phyloP scores from a whole-genome alignment of 2,329 filamentous ascomycete genomes.

The Cladosporium sp. region DNA sequence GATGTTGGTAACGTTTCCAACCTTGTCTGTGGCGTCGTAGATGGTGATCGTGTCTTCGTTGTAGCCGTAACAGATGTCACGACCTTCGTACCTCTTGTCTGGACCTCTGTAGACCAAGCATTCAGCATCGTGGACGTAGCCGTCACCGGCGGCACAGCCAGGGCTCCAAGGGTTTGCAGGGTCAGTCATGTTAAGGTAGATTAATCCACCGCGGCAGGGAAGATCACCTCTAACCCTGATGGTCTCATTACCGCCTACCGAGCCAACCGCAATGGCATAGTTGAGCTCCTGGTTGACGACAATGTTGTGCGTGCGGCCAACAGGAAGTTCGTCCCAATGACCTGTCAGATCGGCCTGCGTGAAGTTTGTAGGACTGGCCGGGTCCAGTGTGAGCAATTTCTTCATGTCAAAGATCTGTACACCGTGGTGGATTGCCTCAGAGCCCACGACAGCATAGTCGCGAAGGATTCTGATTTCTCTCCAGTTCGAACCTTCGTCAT shows the following conservation, averaged over 20 bases:
- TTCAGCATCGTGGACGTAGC: conserved; percentile 56
- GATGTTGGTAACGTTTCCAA: conserved; percentile 30
- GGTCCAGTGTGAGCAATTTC: conserved; percentile 49
- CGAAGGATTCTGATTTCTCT: conserved; percentile 48
- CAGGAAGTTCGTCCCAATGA: conserved; percentile 38
- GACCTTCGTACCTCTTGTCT: conserved; percentile 41
- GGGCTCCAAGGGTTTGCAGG: conserved; percentile 46
- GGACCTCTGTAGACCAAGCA: conserved; percentile 52
- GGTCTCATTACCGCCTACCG: conserved; percentile 38
- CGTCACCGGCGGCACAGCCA: conserved; percentile 49
- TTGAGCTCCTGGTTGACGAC: conserved; percentile 47
- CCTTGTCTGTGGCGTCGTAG: conserved; percentile 47
- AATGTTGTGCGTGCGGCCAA: conserved; percentile 50
- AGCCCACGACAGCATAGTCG: conserved; percentile 41
- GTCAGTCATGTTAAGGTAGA: conserved; percentile 52
- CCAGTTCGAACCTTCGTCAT: conserved; percentile 47
- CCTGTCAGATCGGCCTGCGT: conserved; percentile 37
- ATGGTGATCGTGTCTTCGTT: conserved; percentile 47
- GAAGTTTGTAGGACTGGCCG: conserved; percentile 40
- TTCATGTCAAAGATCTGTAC: conserved; percentile 62
- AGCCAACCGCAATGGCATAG: conserved; percentile 41
- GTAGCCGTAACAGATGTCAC: conserved; percentile 51
- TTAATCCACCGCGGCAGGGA: conserved; percentile 45
- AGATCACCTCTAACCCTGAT: conserved; percentile 9
- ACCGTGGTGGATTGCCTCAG: conserved; percentile 49